phyloP scores from a whole-genome alignment of 805 yeast genomes.

The Schwanniomyces sp. region DNA sequence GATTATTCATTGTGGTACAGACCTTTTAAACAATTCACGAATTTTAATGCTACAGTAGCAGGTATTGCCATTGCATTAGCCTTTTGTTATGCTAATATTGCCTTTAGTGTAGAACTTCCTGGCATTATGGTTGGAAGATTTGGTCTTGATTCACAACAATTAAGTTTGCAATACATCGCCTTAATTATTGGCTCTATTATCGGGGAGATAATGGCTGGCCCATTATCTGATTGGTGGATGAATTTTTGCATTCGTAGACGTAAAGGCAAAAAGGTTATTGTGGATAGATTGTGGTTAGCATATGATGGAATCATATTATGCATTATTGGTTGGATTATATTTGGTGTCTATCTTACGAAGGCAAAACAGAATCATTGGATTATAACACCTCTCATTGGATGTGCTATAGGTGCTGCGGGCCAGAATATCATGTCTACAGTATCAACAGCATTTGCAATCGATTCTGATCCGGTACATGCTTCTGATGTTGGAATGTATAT shows the following conservation, averaged over 20 bases:
- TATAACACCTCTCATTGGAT: constrained; percentile 21
- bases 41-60: constrained; percentile 6
- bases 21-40: background rate
- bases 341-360: constrained; percentile 17
- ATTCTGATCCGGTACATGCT: constrained; percentile 14
- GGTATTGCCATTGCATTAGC: constrained; percentile 16
- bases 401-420: constrained; percentile 21
- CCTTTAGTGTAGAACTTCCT: constrained; percentile 21
- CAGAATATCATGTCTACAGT: constrained; percentile 22
- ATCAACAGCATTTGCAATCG: constrained; percentile 19
- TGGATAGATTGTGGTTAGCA: constrained; percentile 19
- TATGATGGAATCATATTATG: constrained; percentile 18
- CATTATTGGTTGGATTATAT: constrained; percentile 20
- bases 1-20: background rate
- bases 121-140: constrained; percentile 14
- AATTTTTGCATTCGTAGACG: constrained; percentile 4
- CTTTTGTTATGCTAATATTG: constrained; percentile 21
- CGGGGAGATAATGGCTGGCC: constrained; percentile 23
- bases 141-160: constrained; percentile 17
- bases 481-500: constrained; percentile 19
- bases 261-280: constrained; percentile 6
- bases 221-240: constrained; percentile 25
- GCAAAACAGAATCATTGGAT: constrained; percentile 16
- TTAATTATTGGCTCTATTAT: constrained; percentile 19
- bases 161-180: constrained; percentile 20